Conservation (phyloP, 352 stramenopile genomes). For the Phytophthora syringae region DNA sequence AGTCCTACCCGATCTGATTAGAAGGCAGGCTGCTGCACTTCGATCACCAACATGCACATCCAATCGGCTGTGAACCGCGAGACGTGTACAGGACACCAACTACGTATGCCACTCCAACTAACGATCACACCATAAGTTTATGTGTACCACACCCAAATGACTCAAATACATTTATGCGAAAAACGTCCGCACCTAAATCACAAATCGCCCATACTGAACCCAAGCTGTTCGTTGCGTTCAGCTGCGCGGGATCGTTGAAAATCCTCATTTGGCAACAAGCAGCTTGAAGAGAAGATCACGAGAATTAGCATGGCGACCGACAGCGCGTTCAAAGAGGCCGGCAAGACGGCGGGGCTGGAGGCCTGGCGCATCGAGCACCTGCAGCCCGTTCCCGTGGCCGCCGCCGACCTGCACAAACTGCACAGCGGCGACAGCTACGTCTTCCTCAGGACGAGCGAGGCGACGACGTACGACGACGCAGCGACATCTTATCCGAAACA, state of each 20-base stretch:
- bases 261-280: conserved; percentile 34
- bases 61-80: not conserved
- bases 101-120: not conserved
- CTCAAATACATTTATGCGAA: conserved; percentile 18
- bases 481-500: not conserved
- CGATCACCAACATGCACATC: not conserved
- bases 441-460: conserved; percentile 88
- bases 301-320: conserved; percentile 63
- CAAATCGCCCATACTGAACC: conserved; percentile 27
- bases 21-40: not conserved
- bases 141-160: conserved; percentile 10
- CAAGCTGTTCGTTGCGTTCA: conserved; percentile 2
- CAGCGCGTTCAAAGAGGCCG: conserved; percentile 60
- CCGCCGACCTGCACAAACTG: conserved; percentile 86
- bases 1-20: not conserved
- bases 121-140: not conserved
- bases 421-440: conserved; percentile 98
- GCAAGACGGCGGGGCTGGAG: conserved; percentile 73
- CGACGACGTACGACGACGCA: conserved; percentile 46
- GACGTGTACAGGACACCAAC: too few relatives aligned
- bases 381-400: conserved; percentile 60
- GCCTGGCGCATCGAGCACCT: conserved; percentile 89
- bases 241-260: too few relatives aligned
- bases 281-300: conserved; percentile 28
- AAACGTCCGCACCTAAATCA: conserved; percentile 23